Base-by-base conservation (phyloP, 2,329 filamentous ascomycete genomes). In the Colletotrichum scovillei region DNA sequence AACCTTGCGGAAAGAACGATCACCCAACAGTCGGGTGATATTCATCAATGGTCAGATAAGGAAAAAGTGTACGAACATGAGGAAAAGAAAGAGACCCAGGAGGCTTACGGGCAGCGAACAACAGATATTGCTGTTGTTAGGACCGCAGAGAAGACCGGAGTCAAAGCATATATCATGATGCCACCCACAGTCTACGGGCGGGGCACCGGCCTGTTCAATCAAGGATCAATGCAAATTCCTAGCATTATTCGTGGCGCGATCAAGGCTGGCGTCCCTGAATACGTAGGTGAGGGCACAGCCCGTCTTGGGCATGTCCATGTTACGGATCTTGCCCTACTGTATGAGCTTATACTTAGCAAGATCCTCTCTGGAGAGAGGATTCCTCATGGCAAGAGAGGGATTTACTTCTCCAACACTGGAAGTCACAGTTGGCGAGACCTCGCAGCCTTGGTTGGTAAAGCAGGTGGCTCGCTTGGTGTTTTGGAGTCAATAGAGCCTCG, bases 131-230 rank as follows among this genome's bases (percentile, higher is more conserved):
- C 78, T 4, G 84, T 87, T 14, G 76, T 87, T 1, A 80, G 85
- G 6, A 77, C 78, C 0, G 84, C 85, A 1, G 74, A 84, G 19
- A 78, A 80, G 22, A 57, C 80, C 0, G 81, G 82, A 3, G 83
- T 90, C 2, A 83, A 83, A 69, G 86, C 87, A 0, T 79, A 84
- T 57, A 81, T 87, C 59, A 79, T 89, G 57, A 86, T 86, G 81
- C 79, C 82, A 0, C 86, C 85, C 0, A 82, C 82, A 4, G 86
- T 89, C 59, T 89, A 84, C 75, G 87, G 87, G 22, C 69, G 75
- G 1, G 85, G 86, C 7, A 80, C 78, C 1, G 86, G 86, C 1
- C 75, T 81, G 0, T 87, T 86, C 76, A 84, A 87, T 49, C 78
- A 73, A 9, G 73, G 75, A 1, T 82, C 82, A 16, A 80, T 84